Base-by-base conservation (phyloP, 345 rosid genomes). In the Trapa incisa region DNA sequence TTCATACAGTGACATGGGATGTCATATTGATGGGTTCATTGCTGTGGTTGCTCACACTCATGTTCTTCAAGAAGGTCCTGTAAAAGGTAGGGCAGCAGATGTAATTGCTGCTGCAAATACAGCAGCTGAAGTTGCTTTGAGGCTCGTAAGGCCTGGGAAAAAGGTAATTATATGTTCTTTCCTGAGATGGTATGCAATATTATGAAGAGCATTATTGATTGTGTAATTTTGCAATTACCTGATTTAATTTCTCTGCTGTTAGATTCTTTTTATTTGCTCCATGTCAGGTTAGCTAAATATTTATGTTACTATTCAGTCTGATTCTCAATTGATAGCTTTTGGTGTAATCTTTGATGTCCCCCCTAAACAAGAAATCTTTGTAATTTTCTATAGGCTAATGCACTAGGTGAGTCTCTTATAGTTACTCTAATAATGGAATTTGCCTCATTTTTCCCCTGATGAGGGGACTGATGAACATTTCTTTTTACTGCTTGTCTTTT, bases 1-100 rank as follows among this genome's bases (percentile, higher is more conserved):
- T 50, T 5, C 13, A 57, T 79, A 66, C 80, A 91, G 97, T 72
- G 97, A 95, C 70, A 73, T 95, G 93, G 99, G 99, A 33, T 91
- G 96, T 64, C 99, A 95, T 70, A 91, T 95, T 61, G 96, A 91
- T 79, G 99, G 99, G n/a, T 89, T 95, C 73, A 91, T 95, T 80
- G 97, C 97, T 37, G 85, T 91, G 22, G 96, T 91, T 72, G 99
- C 80, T 1, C 97, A 89, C 62, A 95, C 96, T 0, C 93, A 87
- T 85, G 93, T 82, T 73, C 72, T 91, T 68, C 96, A 86, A 72
- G 85, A 75, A 38, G 96, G 96, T 1, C 82, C 90, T 1, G 66
- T 91, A 39, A 85, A 52, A 6, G 96, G 96, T 45, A 87, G 88
- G 71, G 80, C 86, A 69, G 96, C 96, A 76, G 96, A 95, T 81